A percentile compares a stretch with the other conserved stretches of the same genome.
phyloP scores from a whole-genome alignment of 2,329 filamentous ascomycete species.

The Ceratocystis colombiana region DNA sequence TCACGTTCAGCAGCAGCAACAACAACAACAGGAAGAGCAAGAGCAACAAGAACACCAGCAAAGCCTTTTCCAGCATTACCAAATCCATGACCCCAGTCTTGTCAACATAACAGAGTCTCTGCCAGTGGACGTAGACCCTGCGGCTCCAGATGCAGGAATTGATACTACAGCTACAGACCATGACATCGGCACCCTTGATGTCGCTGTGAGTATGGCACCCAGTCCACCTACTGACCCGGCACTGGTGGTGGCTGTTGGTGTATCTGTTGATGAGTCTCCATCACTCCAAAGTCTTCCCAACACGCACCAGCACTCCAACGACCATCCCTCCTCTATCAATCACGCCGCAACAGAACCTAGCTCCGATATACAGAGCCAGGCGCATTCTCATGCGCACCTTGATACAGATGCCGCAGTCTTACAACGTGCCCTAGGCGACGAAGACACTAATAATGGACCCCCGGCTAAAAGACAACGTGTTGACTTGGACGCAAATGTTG shows the following conservation, averaged over 20 bases:
- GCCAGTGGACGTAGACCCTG: constrained; percentile 2
- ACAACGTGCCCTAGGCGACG: background rate
- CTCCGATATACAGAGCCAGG: background rate
- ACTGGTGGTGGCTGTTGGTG: constrained; percentile 1
- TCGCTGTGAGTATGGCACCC: background rate
- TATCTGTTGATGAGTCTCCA: constrained; percentile 3
- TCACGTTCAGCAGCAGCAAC: constrained; percentile 15
- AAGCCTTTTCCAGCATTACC: background rate
- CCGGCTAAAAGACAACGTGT: constrained; percentile 11
- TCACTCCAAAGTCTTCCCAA: background rate
- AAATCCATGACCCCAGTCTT: constrained; percentile 14
- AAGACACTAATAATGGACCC: background rate
- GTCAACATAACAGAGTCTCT: constrained; percentile 4
- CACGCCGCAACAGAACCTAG: background rate
- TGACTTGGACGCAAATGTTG: background rate
- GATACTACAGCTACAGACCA: background rate
- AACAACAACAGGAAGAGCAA: constrained; percentile 5
- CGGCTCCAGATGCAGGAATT: background rate
- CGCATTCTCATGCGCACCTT: background rate
- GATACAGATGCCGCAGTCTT: background rate
- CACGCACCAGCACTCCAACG: background rate
- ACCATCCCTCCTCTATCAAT: background rate
- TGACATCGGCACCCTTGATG: background rate
- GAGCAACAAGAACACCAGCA: constrained; percentile 1
- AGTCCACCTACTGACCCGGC: constrained; percentile 17